Evolutionary conservation across 805 yeast species (phyloP).

Genomic region (Ogataea saltuana): DNA sequence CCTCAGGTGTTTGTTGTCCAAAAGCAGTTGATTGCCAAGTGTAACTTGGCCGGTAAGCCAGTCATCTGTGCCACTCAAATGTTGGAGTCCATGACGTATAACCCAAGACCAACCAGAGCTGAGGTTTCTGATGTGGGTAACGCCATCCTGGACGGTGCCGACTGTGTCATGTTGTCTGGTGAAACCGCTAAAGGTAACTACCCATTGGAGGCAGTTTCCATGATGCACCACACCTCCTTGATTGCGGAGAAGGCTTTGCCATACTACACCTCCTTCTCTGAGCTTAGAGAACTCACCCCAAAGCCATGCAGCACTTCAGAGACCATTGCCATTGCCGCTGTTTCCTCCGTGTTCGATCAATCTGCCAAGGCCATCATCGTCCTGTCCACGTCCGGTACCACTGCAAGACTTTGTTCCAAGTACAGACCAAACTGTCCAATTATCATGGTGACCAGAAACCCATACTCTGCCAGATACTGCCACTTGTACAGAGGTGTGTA

Average conservation of each 20-base stretch:
- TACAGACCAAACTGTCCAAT: slow-evolving; percentile 98
- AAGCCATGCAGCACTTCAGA: slow-evolving; percentile 93
- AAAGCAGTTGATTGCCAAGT: slow-evolving; percentile 98
- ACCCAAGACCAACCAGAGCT: slow-evolving; percentile 99
- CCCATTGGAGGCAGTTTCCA: slow-evolving; percentile 95
- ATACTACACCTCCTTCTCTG: slow-evolving; percentile 79
- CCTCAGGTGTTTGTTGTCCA: slow-evolving; percentile 98
- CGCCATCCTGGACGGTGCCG: slow-evolving; percentile 99
- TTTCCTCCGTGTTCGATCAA: slow-evolving; percentile 94
- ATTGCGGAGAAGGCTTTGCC: slow-evolving; percentile 97
- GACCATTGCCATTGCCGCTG: slow-evolving; percentile 97
- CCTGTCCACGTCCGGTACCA: slow-evolving; percentile 90
- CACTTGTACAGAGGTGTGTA: slow-evolving; percentile 98
- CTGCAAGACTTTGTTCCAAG: slow-evolving; percentile 95
- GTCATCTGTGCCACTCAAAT: slow-evolving; percentile 99
- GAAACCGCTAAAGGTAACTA: slow-evolving; percentile 99
- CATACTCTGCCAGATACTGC: slow-evolving; percentile 87
- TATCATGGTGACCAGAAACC: slow-evolving; percentile 96
- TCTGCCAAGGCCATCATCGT: slow-evolving; percentile 96
- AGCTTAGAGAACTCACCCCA: slow-evolving; percentile 79
- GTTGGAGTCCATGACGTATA: slow-evolving; percentile 99
- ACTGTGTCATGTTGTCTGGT: slow-evolving; percentile 99
- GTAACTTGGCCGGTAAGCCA: slow-evolving; percentile 99
- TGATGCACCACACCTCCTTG: slow-evolving; percentile 97
- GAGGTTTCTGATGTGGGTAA: slow-evolving; percentile 99